A percentile compares a stretch with the other conserved stretches of the same genome.
phyloP scores from a whole-genome alignment of 305 asterid genomes.

The Fraxinus platypoda region DNA sequence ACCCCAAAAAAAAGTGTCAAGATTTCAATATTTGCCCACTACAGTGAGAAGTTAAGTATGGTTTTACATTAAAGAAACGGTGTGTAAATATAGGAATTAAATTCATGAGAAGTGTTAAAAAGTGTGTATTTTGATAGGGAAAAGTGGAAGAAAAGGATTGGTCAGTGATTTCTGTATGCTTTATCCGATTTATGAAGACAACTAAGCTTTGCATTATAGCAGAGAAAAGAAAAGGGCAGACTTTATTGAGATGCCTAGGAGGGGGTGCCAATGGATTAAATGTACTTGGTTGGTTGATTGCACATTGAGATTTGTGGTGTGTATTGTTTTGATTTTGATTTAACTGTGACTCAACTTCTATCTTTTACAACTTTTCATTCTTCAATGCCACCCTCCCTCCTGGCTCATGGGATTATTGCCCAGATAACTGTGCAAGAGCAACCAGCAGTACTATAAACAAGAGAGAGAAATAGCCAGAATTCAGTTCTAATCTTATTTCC shows the following conservation, averaged over 20 bases:
- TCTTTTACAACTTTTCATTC: conserved; percentile 6
- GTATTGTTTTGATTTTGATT: neutral
- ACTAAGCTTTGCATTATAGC: conserved; percentile 37
- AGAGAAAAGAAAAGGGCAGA: conserved; percentile 9
- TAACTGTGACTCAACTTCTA: conserved; percentile 5
- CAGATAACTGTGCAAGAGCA: conserved; percentile 11
- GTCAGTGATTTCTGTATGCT: conserved; percentile 28
- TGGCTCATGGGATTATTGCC: conserved; percentile 24
- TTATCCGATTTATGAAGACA: conserved; percentile 29
- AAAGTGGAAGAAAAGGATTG: conserved; percentile 40
- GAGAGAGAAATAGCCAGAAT: neutral
- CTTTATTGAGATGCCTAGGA: conserved; percentile 16
- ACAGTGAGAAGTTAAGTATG: conserved; percentile 3
- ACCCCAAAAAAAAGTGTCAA: neutral
- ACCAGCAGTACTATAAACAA: neutral
- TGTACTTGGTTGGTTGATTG: conserved; percentile 25
- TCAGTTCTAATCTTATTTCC: neutral
- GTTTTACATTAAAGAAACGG: conserved; percentile 12
- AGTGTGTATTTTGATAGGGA: conserved; percentile 35
- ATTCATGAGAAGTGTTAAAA: conserved; percentile 14
- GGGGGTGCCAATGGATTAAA: conserved; percentile 27
- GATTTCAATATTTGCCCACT: conserved; percentile 13
- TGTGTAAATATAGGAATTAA: neutral
- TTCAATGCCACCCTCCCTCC: conserved; percentile 11
- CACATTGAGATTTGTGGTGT: conserved; percentile 33